A percentile compares a stretch with the other conserved stretches of the same genome.
These are phyloP conservation scores for Pleurotus tuber-regium DNA, from an alignment of 768 basidiomycete species.

Conservation along the genomic window DNA sequence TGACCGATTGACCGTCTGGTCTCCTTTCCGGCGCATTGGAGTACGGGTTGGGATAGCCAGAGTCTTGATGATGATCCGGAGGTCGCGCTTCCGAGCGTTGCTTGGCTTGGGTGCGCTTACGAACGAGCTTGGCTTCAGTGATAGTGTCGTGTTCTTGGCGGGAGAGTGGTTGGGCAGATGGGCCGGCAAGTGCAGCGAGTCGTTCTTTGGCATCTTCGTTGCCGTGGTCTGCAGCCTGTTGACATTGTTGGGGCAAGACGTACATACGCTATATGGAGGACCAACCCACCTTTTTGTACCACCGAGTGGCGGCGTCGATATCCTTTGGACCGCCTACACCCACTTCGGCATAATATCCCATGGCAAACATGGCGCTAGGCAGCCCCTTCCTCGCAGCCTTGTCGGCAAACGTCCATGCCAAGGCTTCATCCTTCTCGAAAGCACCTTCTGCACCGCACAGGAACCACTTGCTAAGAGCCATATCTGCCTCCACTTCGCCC, in stretches of 20 bases:
- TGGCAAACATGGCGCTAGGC: conserved; percentile 86
- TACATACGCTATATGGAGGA: not conserved
- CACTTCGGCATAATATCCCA: conserved; percentile 94
- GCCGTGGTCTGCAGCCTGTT: conserved; percentile 70
- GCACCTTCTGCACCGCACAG: conserved; percentile 63
- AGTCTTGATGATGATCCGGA: not conserved
- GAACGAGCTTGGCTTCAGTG: conserved; percentile 77
- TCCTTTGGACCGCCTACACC: conserved; percentile 78
- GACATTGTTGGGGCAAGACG: conserved; percentile 5
- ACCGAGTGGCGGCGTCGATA: conserved; percentile 61
- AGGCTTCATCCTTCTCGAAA: conserved; percentile 84
- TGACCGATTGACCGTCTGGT: conserved; percentile 27
- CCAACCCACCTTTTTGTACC: conserved; percentile 62
- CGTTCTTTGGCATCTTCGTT: conserved; percentile 81
- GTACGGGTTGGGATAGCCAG: too few species aligned
- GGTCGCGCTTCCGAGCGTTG: conserved; percentile 43
- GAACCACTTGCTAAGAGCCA: conserved; percentile 98
- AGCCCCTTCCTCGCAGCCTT: conserved; percentile 78
- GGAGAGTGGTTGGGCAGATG: conserved; percentile 63
- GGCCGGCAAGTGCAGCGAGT: conserved; percentile 62
- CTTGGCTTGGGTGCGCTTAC: conserved; percentile 74
- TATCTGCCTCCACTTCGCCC: conserved; percentile 90
- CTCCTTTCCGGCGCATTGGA: not conserved
- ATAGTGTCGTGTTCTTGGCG: conserved; percentile 78
- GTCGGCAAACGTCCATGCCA: conserved; percentile 88